phyloP scores from a whole-genome alignment of 1,284 basidiomycete species.

The Cutaneotrichosporon cyanovorans region DNA sequence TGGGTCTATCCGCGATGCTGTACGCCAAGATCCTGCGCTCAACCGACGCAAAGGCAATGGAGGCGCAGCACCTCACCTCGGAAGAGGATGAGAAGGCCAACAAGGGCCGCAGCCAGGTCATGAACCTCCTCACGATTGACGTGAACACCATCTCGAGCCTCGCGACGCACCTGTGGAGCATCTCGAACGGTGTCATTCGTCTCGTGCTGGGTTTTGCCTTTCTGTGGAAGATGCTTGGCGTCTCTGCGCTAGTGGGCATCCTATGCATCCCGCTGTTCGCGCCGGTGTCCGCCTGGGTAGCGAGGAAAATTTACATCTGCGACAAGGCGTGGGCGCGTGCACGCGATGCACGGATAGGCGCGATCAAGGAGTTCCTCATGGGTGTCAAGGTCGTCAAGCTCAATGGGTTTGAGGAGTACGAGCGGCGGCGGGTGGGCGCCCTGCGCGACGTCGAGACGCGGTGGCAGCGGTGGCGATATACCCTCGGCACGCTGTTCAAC shows the following conservation, averaged over 20 bases:
- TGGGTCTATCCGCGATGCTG: conserved; percentile 37
- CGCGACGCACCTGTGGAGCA: conserved; percentile 30
- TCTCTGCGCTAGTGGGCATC: conserved; percentile 38
- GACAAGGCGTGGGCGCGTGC: conserved; percentile 34
- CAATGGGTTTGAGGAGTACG: conserved; percentile 42
- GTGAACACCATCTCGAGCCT: conserved; percentile 28
- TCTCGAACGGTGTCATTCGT: conserved; percentile 33
- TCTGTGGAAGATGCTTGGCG: conserved; percentile 40
- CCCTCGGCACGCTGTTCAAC: conserved; percentile 44
- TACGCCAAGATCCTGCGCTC: conserved; percentile 40
- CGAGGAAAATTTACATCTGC: conserved; percentile 36
- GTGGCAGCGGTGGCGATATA: conserved; percentile 44
- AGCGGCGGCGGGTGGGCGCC: conserved; percentile 21
- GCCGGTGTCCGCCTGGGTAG: conserved; percentile 26
- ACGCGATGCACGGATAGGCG: conserved; percentile 36
- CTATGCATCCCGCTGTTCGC: conserved; percentile 31
- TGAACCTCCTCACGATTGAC: conserved; percentile 44
- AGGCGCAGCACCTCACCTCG: conserved; percentile 31
- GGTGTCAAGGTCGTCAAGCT: conserved; percentile 46
- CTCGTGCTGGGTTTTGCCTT: conserved; percentile 31
- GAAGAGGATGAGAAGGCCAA: conserved; percentile 19
- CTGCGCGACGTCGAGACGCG: conserved; percentile 37
- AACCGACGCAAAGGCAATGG: conserved; percentile 38
- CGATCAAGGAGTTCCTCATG: conserved; percentile 40
- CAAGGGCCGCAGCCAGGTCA: conserved; percentile 37